Conservation (phyloP, 1,139 yeast genomes). For the Taiozyma sp. region DNA sequence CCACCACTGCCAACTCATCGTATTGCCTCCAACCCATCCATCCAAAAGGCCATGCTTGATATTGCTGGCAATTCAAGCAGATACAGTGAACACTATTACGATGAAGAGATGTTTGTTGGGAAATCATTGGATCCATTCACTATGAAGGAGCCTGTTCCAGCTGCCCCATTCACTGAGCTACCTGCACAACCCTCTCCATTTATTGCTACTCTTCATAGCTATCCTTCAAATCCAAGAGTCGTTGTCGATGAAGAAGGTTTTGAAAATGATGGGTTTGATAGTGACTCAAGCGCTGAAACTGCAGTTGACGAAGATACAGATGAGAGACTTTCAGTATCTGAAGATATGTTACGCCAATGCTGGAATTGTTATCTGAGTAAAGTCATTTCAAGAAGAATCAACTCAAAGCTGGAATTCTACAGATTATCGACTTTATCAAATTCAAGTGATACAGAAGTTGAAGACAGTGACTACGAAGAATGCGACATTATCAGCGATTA, state of each 20-base stretch:
- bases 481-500: conserved; percentile 4
- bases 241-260: conserved; percentile 5
- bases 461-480: conserved; percentile 4
- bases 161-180: background rate
- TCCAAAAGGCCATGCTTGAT: conserved; percentile 8
- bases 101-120: background rate
- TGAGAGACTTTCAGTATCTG: conserved; percentile 5
- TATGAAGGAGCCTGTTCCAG: background rate
- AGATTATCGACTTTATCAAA: conserved; percentile 7
- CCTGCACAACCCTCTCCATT: background rate
- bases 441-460: conserved; percentile 9
- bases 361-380: conserved; percentile 14
- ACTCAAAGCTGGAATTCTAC: conserved; percentile 14
- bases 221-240: conserved; percentile 2
- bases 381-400: conserved; percentile 16
- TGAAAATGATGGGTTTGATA: conserved; percentile 1
- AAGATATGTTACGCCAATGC: conserved; percentile 9
- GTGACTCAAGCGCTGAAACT: conserved; percentile 3
- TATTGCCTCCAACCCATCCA: conserved; percentile 14
- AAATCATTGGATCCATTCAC: background rate
- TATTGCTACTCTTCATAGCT: conserved; percentile 1
- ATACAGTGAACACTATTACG: background rate
- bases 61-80: background rate
- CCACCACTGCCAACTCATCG: conserved; percentile 22
- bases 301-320: conserved; percentile 4